Percentiles rank a stretch among this genome's conserved stretches.
phyloP scores from a whole-genome alignment of 352 stramenopile species.

The Pythium aphanidermatum region DNA sequence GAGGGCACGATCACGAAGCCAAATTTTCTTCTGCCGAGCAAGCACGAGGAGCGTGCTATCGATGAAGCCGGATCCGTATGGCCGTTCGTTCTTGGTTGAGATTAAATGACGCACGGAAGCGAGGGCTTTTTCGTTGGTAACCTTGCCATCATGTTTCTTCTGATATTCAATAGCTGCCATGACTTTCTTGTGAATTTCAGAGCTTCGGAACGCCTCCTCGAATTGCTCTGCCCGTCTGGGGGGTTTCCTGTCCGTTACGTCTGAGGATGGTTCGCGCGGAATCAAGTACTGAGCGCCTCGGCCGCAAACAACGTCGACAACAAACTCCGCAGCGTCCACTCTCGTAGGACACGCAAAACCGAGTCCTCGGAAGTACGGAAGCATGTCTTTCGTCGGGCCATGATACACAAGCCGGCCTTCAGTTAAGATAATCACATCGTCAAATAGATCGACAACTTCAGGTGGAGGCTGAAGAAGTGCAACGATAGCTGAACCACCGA shows the following conservation, averaged over 20 bases:
- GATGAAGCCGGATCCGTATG: constrained; percentile 43
- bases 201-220: constrained; percentile 19
- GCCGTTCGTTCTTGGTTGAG: constrained; percentile 25
- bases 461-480: constrained; percentile 43
- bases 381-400: constrained; percentile 39
- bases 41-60: constrained; percentile 43
- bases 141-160: constrained; percentile 8
- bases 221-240: constrained; percentile 20
- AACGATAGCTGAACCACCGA: constrained; percentile 27
- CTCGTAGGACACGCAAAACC: constrained; percentile 34
- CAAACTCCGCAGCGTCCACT: constrained; percentile 30
- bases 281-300: constrained; percentile 20
- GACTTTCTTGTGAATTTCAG: constrained; percentile 12
- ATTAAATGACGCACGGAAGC: constrained; percentile 16
- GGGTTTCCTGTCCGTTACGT: background rate
- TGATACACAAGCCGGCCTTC: constrained; percentile 87
- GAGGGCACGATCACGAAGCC: constrained; percentile 51
- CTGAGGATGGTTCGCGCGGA: background rate
- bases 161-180: constrained; percentile 7
- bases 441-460: constrained; percentile 91
- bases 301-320: constrained; percentile 28
- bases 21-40: constrained; percentile 60
- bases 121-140: constrained; percentile 3
- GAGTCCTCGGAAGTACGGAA: constrained; percentile 64
- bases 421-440: constrained; percentile 87